Percentiles rank a stretch among this genome's conserved stretches.
Conservation (phyloP, 495 filamentous ascomycete genomes). For the Tuber calosporum region DNA sequence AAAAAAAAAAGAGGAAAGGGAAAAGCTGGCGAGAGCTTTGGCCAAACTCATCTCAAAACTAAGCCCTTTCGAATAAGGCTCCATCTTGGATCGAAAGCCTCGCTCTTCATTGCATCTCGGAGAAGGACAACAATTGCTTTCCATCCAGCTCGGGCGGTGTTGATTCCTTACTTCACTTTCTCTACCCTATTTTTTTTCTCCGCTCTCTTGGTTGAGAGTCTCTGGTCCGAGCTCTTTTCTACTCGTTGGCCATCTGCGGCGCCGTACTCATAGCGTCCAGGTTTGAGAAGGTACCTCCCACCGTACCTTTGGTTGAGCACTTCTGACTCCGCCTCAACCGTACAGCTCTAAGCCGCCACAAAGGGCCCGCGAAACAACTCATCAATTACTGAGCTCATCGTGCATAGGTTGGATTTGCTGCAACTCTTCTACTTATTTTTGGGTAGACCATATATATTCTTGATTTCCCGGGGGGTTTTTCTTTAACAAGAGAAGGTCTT, state of each 20-base stretch:
- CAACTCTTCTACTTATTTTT: background rate
- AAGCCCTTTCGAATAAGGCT: background rate
- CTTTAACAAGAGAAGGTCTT: background rate
- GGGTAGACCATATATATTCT: slow-evolving; percentile 23
- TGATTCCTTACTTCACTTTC: background rate
- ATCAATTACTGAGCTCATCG: slow-evolving; percentile 37
- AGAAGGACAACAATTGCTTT: background rate
- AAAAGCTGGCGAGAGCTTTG: background rate
- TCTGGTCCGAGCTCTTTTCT: background rate
- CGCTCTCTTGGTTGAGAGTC: background rate
- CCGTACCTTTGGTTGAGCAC: background rate
- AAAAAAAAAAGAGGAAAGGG: background rate
- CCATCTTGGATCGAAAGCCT: background rate
- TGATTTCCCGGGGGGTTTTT: slow-evolving; percentile 11
- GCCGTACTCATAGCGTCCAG: background rate
- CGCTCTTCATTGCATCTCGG: background rate
- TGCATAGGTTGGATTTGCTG: slow-evolving; percentile 23
- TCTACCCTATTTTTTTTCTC: background rate
- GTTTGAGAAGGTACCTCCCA: background rate
- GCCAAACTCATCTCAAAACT: slow-evolving; percentile 1
- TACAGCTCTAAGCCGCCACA: slow-evolving; percentile 34
- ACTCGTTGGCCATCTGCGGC: background rate
- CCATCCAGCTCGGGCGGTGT: slow-evolving; percentile 1
- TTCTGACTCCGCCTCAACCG: slow-evolving; percentile 27
- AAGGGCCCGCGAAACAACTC: slow-evolving; percentile 31